These are phyloP conservation scores for Allium fistulosum DNA, from an alignment of 106 monocot genomes.

Conservation along the genomic window DNA sequence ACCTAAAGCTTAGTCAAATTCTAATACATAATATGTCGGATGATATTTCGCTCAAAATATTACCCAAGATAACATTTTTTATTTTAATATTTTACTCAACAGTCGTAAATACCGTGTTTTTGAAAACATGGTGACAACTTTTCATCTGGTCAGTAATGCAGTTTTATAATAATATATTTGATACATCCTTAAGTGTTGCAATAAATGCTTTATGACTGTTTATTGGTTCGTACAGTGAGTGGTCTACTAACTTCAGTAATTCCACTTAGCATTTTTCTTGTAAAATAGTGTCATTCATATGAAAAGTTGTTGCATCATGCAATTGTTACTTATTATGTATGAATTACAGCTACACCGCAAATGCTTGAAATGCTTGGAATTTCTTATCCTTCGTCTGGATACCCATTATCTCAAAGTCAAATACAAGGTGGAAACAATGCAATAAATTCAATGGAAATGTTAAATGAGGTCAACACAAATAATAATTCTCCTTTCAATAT, in stretches of 20 bases:
- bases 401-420: conserved; percentile 50
- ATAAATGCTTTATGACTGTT: neutral
- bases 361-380: conserved; percentile 92
- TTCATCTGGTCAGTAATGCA: too few species aligned
- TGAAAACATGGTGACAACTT: too few species aligned
- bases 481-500: conserved; percentile 90
- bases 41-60: too few species aligned
- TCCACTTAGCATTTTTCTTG: neutral
- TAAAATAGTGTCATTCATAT: neutral
- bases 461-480: conserved; percentile 67
- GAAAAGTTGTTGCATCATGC: neutral
- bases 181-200: neutral
- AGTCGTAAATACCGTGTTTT: too few species aligned
- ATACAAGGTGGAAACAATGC: conserved; percentile 56
- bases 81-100: too few species aligned
- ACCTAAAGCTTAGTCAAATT: too few species aligned
- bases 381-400: conserved; percentile 53
- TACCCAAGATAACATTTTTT: too few species aligned
- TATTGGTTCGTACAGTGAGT: neutral
- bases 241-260: conserved; percentile 9
- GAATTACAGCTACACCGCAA: conserved; percentile 48
- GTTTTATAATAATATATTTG: too few species aligned
- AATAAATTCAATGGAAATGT: conserved; percentile 74
- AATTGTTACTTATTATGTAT: conserved; percentile 3
- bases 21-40: too few species aligned